Conservation (phyloP, 805 yeast genomes). For the Candida silvicultrix region DNA sequence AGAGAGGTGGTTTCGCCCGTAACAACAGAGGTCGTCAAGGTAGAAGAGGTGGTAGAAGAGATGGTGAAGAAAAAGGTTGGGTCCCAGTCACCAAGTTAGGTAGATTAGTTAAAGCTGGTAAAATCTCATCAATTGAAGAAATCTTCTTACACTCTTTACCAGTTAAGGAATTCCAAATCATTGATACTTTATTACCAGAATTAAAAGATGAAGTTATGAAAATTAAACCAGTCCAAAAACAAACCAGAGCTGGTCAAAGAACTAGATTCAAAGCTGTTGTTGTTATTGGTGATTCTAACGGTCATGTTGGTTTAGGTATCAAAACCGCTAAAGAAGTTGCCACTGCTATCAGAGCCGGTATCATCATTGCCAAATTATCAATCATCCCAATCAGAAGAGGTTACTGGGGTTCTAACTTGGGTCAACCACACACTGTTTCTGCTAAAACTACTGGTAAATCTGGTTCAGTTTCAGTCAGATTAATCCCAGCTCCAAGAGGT, state of each 20-base stretch:
- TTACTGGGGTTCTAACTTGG: conserved; percentile 99
- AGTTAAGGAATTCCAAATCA: conserved; percentile 98
- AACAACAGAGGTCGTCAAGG: conserved; percentile 53
- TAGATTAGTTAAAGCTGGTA: conserved; percentile 98
- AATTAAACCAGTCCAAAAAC: conserved; percentile 99
- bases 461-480: conserved; percentile 98
- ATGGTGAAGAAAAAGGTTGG: conserved; percentile 98
- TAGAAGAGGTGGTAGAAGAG: conserved; percentile 76
- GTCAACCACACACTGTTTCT: conserved; percentile 98
- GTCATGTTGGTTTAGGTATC: conserved; percentile 99
- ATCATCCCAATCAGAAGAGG: conserved; percentile 99
- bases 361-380: conserved; percentile 97
- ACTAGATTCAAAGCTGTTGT: conserved; percentile 99
- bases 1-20: conserved; percentile 49
- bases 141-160: conserved; percentile 99
- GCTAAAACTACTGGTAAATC: conserved; percentile 99
- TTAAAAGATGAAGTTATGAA: conserved; percentile 99
- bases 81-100: conserved; percentile 99
- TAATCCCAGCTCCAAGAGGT: conserved; percentile 99
- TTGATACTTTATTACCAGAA: conserved; percentile 92
- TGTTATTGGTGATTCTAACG: conserved; percentile 98
- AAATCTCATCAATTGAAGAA: conserved; percentile 94
- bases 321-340: conserved; percentile 99
- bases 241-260: conserved; percentile 99
- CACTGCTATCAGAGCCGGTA: conserved; percentile 99